Percentiles rank a stretch among this genome's conserved stretches.
phyloP scores from a whole-genome alignment of 2,329 filamentous ascomycete species.

The Penicillium sp. region DNA sequence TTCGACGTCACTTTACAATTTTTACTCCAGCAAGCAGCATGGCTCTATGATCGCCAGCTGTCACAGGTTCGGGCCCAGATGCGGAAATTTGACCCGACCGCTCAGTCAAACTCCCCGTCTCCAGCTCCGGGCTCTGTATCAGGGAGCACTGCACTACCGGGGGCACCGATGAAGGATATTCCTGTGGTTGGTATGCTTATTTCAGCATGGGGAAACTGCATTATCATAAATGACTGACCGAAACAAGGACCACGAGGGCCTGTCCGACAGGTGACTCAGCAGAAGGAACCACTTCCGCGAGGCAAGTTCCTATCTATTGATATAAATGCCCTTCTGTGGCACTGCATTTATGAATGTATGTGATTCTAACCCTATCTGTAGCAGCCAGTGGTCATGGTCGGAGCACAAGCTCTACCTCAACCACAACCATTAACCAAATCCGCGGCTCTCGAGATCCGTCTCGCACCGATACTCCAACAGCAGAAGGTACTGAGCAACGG shows the following conservation, averaged over 20 bases:
- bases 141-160: conserved; percentile 41
- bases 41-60: conserved; percentile 87
- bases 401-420: conserved; percentile 32
- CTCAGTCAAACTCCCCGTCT: conserved; percentile 43
- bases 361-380: conserved; percentile 9
- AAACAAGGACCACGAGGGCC: conserved; percentile 39
- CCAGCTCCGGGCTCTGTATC: conserved; percentile 44
- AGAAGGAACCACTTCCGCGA: conserved; percentile 33
- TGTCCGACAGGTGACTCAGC: conserved; percentile 39
- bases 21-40: conserved; percentile 88
- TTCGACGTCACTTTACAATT: conserved; percentile 88
- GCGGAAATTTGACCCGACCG: conserved; percentile 57
- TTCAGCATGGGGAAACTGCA: background rate
- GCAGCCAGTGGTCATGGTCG: conserved; percentile 14
- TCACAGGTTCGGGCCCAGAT: conserved; percentile 89
- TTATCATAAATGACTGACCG: background rate
- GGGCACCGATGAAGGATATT: conserved; percentile 34
- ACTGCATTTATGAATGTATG: background rate
- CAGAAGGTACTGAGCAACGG: conserved; percentile 25
- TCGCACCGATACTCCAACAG: conserved; percentile 25
- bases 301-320: conserved; percentile 10
- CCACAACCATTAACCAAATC: conserved; percentile 30
- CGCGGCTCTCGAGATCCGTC: conserved; percentile 23
- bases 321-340: background rate
- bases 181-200: conserved; percentile 31